Conservation (phyloP, 306 rosid genomes). For the Quercus robur region DNA sequence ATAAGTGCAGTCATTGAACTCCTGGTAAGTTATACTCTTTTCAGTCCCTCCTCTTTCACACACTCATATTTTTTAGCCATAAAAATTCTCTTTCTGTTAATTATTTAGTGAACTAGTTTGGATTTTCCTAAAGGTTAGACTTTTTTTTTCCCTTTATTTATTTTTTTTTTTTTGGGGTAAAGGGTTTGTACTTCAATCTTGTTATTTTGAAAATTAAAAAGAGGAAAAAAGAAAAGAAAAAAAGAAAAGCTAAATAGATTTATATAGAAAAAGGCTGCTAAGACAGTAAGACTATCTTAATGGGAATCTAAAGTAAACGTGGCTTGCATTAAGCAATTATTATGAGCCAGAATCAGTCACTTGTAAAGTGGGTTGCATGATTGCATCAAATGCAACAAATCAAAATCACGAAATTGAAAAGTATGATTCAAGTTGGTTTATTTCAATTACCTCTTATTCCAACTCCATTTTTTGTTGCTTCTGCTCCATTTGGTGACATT, state of each 20-base stretch:
- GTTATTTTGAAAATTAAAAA: background rate
- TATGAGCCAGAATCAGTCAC: conserved; percentile 17
- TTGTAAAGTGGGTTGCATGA: conserved; percentile 13
- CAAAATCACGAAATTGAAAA: background rate
- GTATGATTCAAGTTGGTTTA: background rate
- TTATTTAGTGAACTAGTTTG: background rate
- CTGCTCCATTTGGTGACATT: background rate
- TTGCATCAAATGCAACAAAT: conserved; percentile 21
- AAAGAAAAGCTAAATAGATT: background rate
- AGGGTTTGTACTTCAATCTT: background rate
- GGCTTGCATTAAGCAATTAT: conserved; percentile 26
- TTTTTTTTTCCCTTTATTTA: background rate
- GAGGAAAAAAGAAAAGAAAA: background rate
- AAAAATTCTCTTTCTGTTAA: background rate
- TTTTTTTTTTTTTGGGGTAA: background rate
- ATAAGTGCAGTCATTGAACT: conserved; percentile 77
- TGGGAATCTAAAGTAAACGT: conserved; percentile 28
- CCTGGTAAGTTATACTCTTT: conserved; percentile 48
- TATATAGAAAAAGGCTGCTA: background rate
- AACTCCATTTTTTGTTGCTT: conserved; percentile 28
- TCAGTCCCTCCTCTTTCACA: background rate
- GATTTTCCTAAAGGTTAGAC: background rate
- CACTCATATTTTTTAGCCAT: background rate
- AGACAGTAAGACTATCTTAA: conserved; percentile 4
- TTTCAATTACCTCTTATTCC: background rate